Base-by-base conservation (phyloP, 148 eudicot species). In the Pouteria glomerata region DNA sequence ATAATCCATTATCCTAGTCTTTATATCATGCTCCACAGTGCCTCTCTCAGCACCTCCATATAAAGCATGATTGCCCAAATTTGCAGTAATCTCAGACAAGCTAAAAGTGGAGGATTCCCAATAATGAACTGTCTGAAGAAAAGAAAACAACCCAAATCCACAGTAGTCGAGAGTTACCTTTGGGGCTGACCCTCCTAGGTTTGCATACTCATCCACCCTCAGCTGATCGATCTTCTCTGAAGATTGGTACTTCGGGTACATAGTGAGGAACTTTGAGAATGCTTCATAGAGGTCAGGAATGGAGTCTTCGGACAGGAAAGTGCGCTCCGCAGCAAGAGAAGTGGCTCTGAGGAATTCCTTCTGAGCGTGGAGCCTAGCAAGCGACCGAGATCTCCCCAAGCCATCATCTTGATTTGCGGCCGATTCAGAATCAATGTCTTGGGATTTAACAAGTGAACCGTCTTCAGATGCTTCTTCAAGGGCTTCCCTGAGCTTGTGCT, bases 161-260 rank as follows among this genome's bases (percentile, higher is more conserved):
- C 99, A 96, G 42, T 96, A 96, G 57, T 96, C 99, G 66, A 96
- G 92, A 78, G 89, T 78, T 81, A 96, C 97, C 96, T 96, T 96
- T 6, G 96, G 78, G 62, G 45, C 78, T 21, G 83, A 71, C 10
- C 81, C 89, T 1, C 77, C 79, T 3, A 94, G 78, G 63, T 95
- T 89, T n/a, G 86, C 80, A 76, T 96, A 96, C 81, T 96, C 99
- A 73, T 92, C 87, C 13, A 67, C 67, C 76, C 99, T 90, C 71
- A 96, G 79, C 80, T 89, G 87, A 85, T 96, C 99, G 71, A 96
- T 87, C 86, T 58, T 88, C 75, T 88, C 92, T 0, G 96, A 85
- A 8, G 92, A 85, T 45, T 87, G 80, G 74, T 86, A 92, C 78
- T 90, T 85, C 0, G 97, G 96, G 58, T 96, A 92, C 99, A 96